These are phyloP conservation scores for Picochlorum sp. DNA, from an alignment of 139 green algal species.

Conservation along the genomic window DNA sequence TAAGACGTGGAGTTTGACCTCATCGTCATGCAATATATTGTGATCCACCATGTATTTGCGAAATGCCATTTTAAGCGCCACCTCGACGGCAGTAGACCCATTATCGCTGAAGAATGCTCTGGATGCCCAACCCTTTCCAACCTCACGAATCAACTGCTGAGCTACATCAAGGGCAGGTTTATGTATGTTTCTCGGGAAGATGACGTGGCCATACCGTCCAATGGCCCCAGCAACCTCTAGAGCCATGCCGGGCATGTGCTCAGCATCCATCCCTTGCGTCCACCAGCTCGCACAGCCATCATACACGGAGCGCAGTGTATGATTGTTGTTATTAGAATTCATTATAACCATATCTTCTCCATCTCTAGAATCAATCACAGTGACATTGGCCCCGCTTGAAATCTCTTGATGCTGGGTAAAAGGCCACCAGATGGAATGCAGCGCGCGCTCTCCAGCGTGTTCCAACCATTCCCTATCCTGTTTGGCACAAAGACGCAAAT, in stretches of 20 bases:
- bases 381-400: constrained; percentile 28
- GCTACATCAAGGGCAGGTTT: constrained; percentile 53
- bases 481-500: constrained; percentile 33
- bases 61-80: constrained; percentile 95
- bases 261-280: constrained; percentile 66
- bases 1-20: constrained; percentile 54
- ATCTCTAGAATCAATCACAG: constrained; percentile 75
- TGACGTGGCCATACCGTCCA: constrained; percentile 88
- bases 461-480: constrained; percentile 37
- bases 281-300: constrained; percentile 94
- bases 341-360: constrained; percentile 58
- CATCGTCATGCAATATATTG: neutral
- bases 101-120: constrained; percentile 88
- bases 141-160: constrained; percentile 36
- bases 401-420: constrained; percentile 86
- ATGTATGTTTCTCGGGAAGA: constrained; percentile 80
- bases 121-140: constrained; percentile 66
- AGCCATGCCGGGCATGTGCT: constrained; percentile 57
- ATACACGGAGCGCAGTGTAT: constrained; percentile 35
- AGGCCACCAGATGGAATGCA: constrained; percentile 80
- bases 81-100: constrained; percentile 83
- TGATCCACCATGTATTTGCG: constrained; percentile 50
- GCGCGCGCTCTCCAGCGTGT: constrained; percentile 14
- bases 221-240: constrained; percentile 51
- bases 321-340: too few relatives aligned